Evolutionary conservation across 2,329 filamentous ascomycete genomes (phyloP).

Genomic region (Biscogniauxia mediterranea): DNA sequence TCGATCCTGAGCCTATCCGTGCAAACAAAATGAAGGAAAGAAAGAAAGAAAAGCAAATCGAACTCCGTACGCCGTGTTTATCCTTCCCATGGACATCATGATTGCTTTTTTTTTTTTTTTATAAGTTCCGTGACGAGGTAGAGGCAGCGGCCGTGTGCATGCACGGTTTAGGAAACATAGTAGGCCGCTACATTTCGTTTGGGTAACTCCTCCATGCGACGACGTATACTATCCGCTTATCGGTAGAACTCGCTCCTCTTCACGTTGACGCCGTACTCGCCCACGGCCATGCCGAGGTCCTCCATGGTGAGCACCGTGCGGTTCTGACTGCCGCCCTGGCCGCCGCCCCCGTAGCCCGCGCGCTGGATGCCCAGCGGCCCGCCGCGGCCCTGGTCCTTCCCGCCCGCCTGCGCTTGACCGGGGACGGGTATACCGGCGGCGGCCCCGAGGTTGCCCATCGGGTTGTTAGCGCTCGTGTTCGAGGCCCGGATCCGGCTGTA

Average conservation of each 20-base stretch:
- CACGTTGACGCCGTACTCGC: slow-evolving; percentile 96
- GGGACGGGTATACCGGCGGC: slow-evolving; percentile 67
- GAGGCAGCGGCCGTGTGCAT: too few species aligned
- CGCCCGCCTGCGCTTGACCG: slow-evolving; percentile 56
- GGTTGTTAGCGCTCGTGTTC: slow-evolving; percentile 83
- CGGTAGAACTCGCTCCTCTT: slow-evolving; percentile 94
- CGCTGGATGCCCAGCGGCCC: slow-evolving; percentile 71
- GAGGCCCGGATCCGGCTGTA: slow-evolving; percentile 95
- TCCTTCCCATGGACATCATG: background rate
- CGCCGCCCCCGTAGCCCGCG: slow-evolving; percentile 81
- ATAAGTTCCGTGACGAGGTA: too few species aligned
- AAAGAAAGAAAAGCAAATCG: background rate
- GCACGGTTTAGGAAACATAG: too few species aligned
- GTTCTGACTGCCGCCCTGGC: slow-evolving; percentile 84
- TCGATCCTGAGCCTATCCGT: background rate
- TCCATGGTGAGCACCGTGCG: slow-evolving; percentile 97
- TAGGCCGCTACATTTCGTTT: too few species aligned
- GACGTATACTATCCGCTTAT: slow-evolving; percentile 6
- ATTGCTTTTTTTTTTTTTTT: background rate
- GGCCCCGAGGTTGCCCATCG: slow-evolving; percentile 81
- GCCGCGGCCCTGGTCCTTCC: slow-evolving; percentile 55
- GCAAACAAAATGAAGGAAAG: background rate
- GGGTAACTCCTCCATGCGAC: background rate
- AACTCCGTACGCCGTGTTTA: background rate
- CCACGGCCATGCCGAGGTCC: slow-evolving; percentile 95